Percentiles rank a stretch among this genome's conserved stretches.
Evolutionary conservation across 2,329 filamentous ascomycete species (phyloP).

Genomic region (Thermoascus crustaceus): DNA sequence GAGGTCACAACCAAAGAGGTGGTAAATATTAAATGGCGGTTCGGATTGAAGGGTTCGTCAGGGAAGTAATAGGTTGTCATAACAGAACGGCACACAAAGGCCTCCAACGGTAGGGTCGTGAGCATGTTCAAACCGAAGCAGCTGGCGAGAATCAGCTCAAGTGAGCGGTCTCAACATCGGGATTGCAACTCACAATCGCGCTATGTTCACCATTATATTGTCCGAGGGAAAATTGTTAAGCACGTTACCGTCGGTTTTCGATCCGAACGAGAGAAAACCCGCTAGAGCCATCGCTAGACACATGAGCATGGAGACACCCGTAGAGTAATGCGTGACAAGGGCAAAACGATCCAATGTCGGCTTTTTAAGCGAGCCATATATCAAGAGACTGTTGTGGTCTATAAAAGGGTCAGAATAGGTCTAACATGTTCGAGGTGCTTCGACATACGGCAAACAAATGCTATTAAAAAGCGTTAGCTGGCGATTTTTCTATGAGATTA

Average conservation of each 20-base stretch:
- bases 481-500: constrained; percentile 4
- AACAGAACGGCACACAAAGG: constrained; percentile 94
- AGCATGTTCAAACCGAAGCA: constrained; percentile 99
- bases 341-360: constrained; percentile 95
- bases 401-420: constrained; percentile 14
- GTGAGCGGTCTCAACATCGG: not conserved
- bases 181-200: constrained; percentile 56
- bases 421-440: not conserved
- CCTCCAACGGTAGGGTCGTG: constrained; percentile 89
- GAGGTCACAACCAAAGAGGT: constrained; percentile 72
- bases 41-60: constrained; percentile 67
- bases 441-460: constrained; percentile 57
- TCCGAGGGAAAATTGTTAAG: constrained; percentile 93
- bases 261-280: constrained; percentile 88
- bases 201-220: constrained; percentile 90
- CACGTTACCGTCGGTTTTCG: constrained; percentile 86
- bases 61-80: constrained; percentile 80
- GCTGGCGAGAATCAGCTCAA: constrained; percentile 25
- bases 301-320: constrained; percentile 79
- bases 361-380: constrained; percentile 89
- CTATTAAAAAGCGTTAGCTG: constrained; percentile 36
- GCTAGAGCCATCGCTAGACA: constrained; percentile 81
- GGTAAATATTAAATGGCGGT: constrained; percentile 79
- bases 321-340: constrained; percentile 88
- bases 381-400: constrained; percentile 93